phyloP scores from a whole-genome alignment of 306 rosid genomes.

The Mimosa pudica region DNA sequence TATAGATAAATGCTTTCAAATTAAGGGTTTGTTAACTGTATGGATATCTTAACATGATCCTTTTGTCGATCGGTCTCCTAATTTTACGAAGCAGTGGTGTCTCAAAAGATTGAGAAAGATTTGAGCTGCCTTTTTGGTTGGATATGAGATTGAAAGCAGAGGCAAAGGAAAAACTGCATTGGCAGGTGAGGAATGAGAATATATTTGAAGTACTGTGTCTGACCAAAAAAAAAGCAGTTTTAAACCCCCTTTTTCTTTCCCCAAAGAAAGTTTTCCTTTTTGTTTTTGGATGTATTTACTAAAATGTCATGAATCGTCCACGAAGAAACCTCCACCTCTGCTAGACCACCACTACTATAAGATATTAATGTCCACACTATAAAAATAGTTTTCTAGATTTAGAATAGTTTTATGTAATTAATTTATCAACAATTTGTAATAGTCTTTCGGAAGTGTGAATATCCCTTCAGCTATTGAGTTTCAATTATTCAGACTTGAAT shows the following conservation, averaged over 20 bases:
- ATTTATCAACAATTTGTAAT: no score
- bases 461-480: background rate
- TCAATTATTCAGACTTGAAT: no score
- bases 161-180: background rate
- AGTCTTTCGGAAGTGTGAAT: no score
- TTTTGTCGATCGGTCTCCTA: background rate
- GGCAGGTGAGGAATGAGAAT: constrained; percentile 29
- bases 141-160: constrained; percentile 15
- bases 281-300: background rate
- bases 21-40: background rate
- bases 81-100: constrained; percentile 20
- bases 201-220: background rate
- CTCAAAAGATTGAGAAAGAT: constrained; percentile 28
- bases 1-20: background rate
- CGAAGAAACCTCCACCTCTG: background rate
- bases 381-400: background rate
- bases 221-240: background rate
- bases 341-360: background rate
- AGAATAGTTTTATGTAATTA: background rate
- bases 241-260: background rate
- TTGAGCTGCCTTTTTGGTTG: constrained; percentile 15
- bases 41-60: background rate
- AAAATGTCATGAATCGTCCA: background rate
- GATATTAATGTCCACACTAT: background rate
- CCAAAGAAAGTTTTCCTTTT: background rate